These are phyloP conservation scores for Silene latifolia DNA, from an alignment of 148 eudicot species.

Conservation along the genomic window DNA sequence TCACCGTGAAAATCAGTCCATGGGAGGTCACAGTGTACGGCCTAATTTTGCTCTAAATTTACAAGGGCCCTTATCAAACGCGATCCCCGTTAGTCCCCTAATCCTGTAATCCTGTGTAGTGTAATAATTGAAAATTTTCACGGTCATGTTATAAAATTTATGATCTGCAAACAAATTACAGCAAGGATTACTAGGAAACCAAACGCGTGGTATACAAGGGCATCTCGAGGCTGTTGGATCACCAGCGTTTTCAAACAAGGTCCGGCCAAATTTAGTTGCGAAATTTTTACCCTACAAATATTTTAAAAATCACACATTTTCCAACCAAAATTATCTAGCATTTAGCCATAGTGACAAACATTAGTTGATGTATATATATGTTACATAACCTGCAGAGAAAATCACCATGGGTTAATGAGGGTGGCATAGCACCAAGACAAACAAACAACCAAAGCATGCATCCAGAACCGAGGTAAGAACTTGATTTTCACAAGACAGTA, in stretches of 20 bases:
- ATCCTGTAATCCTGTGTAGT: not conserved
- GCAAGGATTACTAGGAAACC: constrained; percentile 9
- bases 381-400: constrained; percentile 22
- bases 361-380: not conserved
- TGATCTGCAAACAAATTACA: constrained; percentile 1
- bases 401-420: constrained; percentile 17
- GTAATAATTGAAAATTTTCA: not conserved
- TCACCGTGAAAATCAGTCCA: not conserved
- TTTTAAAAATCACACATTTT: not conserved
- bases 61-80: constrained; percentile 9
- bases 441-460: constrained; percentile 5
- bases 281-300: not conserved
- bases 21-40: not conserved
- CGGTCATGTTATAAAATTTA: not conserved
- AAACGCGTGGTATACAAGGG: not conserved
- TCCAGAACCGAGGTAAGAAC: constrained; percentile 12
- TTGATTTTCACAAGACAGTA: not conserved
- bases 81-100: not conserved
- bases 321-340: not conserved
- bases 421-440: constrained; percentile 14
- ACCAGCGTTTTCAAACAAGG: constrained; percentile 6
- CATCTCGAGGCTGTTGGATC: constrained; percentile 7
- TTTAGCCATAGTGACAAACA: not conserved
- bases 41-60: constrained; percentile 6
- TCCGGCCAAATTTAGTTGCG: not conserved